phyloP scores from a whole-genome alignment of 106 monocot genomes.

The Allium cepa region DNA sequence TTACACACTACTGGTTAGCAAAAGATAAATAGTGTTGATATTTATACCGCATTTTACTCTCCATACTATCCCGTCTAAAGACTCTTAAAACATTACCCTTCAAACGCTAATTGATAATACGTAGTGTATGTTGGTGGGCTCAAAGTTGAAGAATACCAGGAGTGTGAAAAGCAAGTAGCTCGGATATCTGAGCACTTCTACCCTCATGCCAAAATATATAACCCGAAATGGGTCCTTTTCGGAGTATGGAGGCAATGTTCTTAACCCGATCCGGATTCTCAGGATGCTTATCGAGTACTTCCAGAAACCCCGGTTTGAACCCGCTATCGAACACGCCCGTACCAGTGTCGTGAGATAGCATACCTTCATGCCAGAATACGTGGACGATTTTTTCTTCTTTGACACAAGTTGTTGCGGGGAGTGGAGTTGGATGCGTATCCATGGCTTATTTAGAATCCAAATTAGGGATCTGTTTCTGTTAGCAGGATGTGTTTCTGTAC shows the following conservation, averaged over 20 bases:
- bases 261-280: conserved; percentile 82
- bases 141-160: conserved; percentile 16
- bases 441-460: background rate
- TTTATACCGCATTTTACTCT: too few relatives aligned
- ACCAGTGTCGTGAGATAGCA: conserved; percentile 67
- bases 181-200: conserved; percentile 37
- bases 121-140: too few relatives aligned
- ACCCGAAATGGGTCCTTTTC: conserved; percentile 64
- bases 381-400: conserved; percentile 16
- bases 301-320: conserved; percentile 68
- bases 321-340: conserved; percentile 84
- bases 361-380: conserved; percentile 83
- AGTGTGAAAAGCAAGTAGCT: conserved; percentile 83
- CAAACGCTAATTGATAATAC: too few relatives aligned
- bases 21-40: too few relatives aligned
- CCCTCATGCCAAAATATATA: conserved; percentile 66
- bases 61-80: too few relatives aligned
- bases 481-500: too few relatives aligned
- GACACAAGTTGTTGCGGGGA: background rate
- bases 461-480: background rate
- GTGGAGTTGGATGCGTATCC: conserved; percentile 5
- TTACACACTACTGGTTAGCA: too few relatives aligned
- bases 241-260: conserved; percentile 90
- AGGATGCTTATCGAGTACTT: conserved; percentile 85
- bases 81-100: too few relatives aligned